Base-by-base conservation (phyloP, 1,284 basidiomycete species). In the Microbotryum silenes-acaulis region DNA sequence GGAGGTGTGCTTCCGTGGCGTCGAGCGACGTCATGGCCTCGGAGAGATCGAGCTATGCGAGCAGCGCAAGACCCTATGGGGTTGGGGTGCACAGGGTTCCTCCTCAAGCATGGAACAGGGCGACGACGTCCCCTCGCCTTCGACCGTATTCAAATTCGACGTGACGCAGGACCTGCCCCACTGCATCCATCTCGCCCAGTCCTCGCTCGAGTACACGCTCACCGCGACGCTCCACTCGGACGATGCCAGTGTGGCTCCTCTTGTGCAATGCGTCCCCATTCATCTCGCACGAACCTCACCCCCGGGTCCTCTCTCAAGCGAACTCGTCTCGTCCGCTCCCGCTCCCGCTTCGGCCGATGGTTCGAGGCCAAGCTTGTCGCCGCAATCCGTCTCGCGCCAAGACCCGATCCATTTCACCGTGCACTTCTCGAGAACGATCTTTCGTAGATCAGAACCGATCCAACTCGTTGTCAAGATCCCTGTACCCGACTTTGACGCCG, bases 21-120 rank as follows among this genome's bases (percentile, higher is more conserved):
- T 63, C 57, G 64, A 68, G 44, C 49, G 54, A 6, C 42, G 42
- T 4, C 23, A 46, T 0, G 53, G 53, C 75, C 42, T 84, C 82
- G 42, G 89, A 76, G 49, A 89, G 77, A 74, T 89, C 89, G 64
- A 90, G 77, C 74, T 91, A 86, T 47, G 85, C 80, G 25, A 84
- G 74, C 62, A 63, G 33, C 25, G 9, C 5, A 14, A 51, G 18
- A 53, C 62, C 16, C 21, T 68, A 1, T 68, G 66, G 66, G 60
- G 63, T 5, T 45, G 50, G 4, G 58, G 56, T 14, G 61, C 61
- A 14, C 57, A 10, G 57, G 60, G 6, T 54, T 31, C 23, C 60
- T 54, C 9, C 20, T 53, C 46, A 0, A 14, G 31, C 7, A 48
- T 47, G 29, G 47, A 55, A 27, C 48, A 20, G n/a, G 21, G 18